phyloP scores from a whole-genome alignment of 1,139 yeast genomes.

The Suzukiozyma palmioleophila region DNA sequence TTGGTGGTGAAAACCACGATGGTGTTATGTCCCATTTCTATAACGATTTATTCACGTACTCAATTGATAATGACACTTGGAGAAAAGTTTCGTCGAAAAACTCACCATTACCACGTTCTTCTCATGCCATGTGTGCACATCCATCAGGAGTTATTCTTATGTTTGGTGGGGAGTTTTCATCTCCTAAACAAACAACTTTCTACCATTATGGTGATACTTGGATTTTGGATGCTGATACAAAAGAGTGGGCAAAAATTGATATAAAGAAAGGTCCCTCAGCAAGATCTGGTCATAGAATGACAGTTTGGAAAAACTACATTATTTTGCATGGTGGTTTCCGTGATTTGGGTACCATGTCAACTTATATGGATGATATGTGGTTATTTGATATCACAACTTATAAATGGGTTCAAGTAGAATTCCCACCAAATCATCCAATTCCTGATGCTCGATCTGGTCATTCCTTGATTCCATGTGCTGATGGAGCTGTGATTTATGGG shows the following conservation, averaged over 20 bases:
- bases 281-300: slow-evolving; percentile 88
- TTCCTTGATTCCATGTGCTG: slow-evolving; percentile 74
- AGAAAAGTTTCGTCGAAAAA: slow-evolving; percentile 74
- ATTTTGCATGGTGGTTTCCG: slow-evolving; percentile 89
- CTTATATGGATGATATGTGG: slow-evolving; percentile 87
- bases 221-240: slow-evolving; percentile 77
- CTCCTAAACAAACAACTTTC: slow-evolving; percentile 93
- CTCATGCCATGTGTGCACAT: slow-evolving; percentile 92
- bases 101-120: slow-evolving; percentile 87
- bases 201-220: slow-evolving; percentile 97
- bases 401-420: slow-evolving; percentile 88
- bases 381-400: slow-evolving; percentile 83
- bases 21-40: slow-evolving; percentile 63
- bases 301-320: slow-evolving; percentile 87
- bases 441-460: slow-evolving; percentile 97
- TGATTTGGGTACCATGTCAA: slow-evolving; percentile 79
- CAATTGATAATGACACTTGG: slow-evolving; percentile 81
- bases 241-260: slow-evolving; percentile 90
- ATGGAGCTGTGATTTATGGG: slow-evolving; percentile 86
- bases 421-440: slow-evolving; percentile 72
- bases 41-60: slow-evolving; percentile 74
- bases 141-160: slow-evolving; percentile 81
- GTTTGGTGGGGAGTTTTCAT: slow-evolving; percentile 96
- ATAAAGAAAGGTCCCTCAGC: slow-evolving; percentile 69
- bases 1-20: slow-evolving; percentile 81